phyloP scores from a whole-genome alignment of 257 asterid genomes.

The Gynochthodes officinalis region DNA sequence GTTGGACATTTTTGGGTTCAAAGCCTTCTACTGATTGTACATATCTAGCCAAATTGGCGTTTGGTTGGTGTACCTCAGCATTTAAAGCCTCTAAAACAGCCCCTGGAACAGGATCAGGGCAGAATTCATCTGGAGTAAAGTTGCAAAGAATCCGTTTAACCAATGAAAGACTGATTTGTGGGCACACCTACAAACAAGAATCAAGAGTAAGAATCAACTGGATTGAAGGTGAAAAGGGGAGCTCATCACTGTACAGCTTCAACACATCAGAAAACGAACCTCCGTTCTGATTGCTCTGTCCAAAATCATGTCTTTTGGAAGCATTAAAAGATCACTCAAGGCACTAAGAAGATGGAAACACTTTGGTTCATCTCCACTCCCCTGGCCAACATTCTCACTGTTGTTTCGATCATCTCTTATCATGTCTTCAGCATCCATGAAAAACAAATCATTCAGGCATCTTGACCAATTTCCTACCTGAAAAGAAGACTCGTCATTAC shows the following conservation, averaged over 20 bases:
- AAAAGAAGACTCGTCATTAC: slow-evolving; percentile 22
- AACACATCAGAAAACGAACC: slow-evolving; percentile 37
- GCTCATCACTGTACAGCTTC: neutral
- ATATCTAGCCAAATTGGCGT: neutral
- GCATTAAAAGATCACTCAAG: slow-evolving; percentile 93
- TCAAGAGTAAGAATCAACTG: neutral
- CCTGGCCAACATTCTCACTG: slow-evolving; percentile 30
- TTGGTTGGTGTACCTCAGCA: slow-evolving; percentile 60
- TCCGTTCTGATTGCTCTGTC: slow-evolving; percentile 77
- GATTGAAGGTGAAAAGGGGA: slow-evolving; percentile 9
- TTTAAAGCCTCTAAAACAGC: slow-evolving; percentile 89
- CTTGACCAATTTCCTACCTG: slow-evolving; percentile 93
- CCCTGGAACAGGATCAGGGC: slow-evolving; percentile 94
- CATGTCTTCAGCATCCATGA: slow-evolving; percentile 40
- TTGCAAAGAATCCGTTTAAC: slow-evolving; percentile 85
- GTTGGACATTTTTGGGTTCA: neutral
- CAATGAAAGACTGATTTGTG: slow-evolving; percentile 73
- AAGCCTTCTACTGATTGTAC: neutral
- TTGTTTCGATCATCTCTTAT: slow-evolving; percentile 25
- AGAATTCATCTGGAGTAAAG: slow-evolving; percentile 96
- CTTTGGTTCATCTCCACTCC: slow-evolving; percentile 39
- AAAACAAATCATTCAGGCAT: slow-evolving; percentile 60
- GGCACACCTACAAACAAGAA: slow-evolving; percentile 62
- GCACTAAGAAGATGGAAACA: slow-evolving; percentile 72
- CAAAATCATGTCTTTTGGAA: slow-evolving; percentile 94